phyloP scores from a whole-genome alignment of 495 filamentous ascomycete species.

The Letharia lupina region DNA sequence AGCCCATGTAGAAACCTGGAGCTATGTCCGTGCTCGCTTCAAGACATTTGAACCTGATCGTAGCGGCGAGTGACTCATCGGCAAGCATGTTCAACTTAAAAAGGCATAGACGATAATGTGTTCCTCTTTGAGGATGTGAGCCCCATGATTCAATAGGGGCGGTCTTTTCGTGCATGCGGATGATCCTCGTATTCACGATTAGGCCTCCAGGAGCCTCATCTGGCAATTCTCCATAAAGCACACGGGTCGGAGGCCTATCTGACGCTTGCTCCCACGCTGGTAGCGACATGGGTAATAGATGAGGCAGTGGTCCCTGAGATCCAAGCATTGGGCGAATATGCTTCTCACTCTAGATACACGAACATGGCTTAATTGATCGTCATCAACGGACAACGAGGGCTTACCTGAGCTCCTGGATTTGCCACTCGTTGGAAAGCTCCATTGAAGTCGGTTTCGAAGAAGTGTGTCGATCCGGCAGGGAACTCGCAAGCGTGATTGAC shows the following conservation, averaged over 20 bases:
- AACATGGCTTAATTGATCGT: neutral
- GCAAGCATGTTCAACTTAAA: constrained; percentile 8
- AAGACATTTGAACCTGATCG: neutral
- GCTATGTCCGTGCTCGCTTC: neutral
- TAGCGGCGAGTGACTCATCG: neutral
- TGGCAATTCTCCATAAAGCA: constrained; percentile 10
- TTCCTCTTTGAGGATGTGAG: neutral
- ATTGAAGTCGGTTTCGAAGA: constrained; percentile 37
- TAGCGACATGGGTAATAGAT: constrained; percentile 5
- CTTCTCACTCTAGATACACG: neutral
- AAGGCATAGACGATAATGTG: constrained; percentile 5
- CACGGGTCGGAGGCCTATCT: neutral
- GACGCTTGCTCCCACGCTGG: neutral
- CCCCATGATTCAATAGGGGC: neutral
- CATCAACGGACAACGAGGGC: neutral
- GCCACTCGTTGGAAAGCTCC: constrained; percentile 27
- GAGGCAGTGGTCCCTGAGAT: constrained; percentile 12
- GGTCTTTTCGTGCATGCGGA: neutral
- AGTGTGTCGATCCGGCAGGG: constrained; percentile 29
- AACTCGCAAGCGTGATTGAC: constrained; percentile 10
- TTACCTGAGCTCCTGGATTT: neutral
- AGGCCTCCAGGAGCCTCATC: constrained; percentile 6
- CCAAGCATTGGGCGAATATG: constrained; percentile 2
- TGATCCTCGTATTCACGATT: neutral
- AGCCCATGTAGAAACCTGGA: constrained; percentile 5